A percentile compares a stretch with the other conserved stretches of the same genome.
Evolutionary conservation across 495 filamentous ascomycete species (phyloP).

Genomic region (Penicillium egyptiacum): DNA sequence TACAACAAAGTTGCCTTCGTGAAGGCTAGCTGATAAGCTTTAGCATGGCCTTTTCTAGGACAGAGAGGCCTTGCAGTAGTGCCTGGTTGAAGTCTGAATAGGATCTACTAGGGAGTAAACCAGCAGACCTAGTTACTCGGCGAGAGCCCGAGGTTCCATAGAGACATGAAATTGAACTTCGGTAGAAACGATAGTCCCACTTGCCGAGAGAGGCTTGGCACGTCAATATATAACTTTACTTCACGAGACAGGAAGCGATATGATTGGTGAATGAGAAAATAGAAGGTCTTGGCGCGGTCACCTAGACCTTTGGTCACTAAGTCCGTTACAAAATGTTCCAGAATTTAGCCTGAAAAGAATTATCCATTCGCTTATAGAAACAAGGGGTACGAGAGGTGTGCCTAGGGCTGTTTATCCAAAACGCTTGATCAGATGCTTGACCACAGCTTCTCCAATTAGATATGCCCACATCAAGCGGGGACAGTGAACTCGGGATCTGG

Average conservation of each 20-base stretch:
- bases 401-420: background rate
- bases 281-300: conserved; percentile 17
- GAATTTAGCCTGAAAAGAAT: conserved; percentile 1
- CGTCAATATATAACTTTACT: background rate
- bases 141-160: background rate
- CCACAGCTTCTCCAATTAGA: background rate
- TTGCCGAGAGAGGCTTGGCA: background rate
- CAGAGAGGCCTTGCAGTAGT: too few relatives aligned
- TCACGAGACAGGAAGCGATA: background rate
- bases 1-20: too few relatives aligned
- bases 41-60: too few relatives aligned
- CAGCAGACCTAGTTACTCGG: background rate
- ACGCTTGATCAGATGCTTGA: background rate
- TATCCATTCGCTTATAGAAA: background rate
- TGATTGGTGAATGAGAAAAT: background rate
- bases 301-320: background rate
- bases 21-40: too few relatives aligned
- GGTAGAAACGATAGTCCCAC: background rate
- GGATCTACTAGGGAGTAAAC: too few relatives aligned
- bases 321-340: background rate
- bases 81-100: too few relatives aligned
- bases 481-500: background rate
- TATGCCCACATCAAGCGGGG: background rate
- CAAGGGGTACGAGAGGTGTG: background rate
- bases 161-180: background rate